Conservation (phyloP, 2,329 filamentous ascomycete species). For the Biscogniauxia sp. region DNA sequence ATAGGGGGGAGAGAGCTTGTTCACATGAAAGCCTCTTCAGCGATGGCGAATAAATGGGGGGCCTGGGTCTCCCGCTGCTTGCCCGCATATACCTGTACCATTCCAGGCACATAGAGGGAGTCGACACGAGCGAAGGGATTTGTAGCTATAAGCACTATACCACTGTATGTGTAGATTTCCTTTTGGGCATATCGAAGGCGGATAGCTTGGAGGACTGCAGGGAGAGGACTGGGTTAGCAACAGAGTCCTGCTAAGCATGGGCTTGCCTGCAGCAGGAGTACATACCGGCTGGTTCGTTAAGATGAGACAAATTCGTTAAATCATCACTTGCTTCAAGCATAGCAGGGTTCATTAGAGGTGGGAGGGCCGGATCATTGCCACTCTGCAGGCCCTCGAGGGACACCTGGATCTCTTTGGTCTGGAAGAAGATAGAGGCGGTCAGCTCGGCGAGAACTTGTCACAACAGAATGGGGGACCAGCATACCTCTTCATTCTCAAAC, state of each 20-base stretch:
- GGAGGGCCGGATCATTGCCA: constrained; percentile 74
- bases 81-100: constrained; percentile 99
- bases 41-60: constrained; percentile 97
- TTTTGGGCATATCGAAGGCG: constrained; percentile 96
- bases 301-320: constrained; percentile 92
- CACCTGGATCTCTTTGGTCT: constrained; percentile 80
- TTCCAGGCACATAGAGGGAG: constrained; percentile 95
- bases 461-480: not conserved
- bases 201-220: constrained; percentile 89
- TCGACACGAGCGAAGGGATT: constrained; percentile 98
- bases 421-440: constrained; percentile 20
- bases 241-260: constrained; percentile 3
- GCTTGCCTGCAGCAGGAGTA: constrained; percentile 3
- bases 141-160: constrained; percentile 96
- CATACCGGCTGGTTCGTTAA: constrained; percentile 93
- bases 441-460: constrained; percentile 5
- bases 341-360: constrained; percentile 94
- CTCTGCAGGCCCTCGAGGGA: constrained; percentile 73
- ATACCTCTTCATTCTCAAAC: constrained; percentile 90
- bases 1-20: constrained; percentile 29
- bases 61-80: constrained; percentile 96
- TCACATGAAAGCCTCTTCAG: constrained; percentile 96
- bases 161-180: constrained; percentile 99
- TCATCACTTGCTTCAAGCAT: constrained; percentile 99
- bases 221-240: constrained; percentile 12